phyloP scores from a whole-genome alignment of 768 basidiomycete species.

The Hygrophoropsis aurantiaca region DNA sequence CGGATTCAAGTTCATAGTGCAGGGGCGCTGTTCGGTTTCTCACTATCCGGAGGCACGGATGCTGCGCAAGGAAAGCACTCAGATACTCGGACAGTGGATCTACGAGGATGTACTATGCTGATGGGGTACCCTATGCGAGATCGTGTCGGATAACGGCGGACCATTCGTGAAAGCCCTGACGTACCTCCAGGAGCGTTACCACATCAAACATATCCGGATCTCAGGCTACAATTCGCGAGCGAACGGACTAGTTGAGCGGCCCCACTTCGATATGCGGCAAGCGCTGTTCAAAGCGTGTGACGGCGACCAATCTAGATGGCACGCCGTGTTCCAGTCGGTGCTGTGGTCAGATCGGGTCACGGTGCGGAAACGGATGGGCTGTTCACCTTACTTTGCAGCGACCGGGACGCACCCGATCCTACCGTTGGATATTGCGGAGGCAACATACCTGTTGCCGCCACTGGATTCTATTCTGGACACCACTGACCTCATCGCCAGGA shows the following conservation, averaged over 20 bases:
- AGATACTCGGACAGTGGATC: conserved; percentile 10
- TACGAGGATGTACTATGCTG: conserved; percentile 20
- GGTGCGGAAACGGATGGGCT: conserved; percentile 19
- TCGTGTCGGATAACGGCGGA: conserved; percentile 20
- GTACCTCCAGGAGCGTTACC: conserved; percentile 13
- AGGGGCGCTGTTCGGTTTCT: not conserved
- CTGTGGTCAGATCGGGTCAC: conserved; percentile 26
- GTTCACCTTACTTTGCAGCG: conserved; percentile 30
- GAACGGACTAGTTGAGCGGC: conserved; percentile 35
- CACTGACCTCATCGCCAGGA: not conserved
- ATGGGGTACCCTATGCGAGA: conserved; percentile 10
- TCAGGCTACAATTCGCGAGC: conserved; percentile 40
- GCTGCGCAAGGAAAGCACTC: conserved; percentile 20
- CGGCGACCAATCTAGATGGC: conserved; percentile 21
- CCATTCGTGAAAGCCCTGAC: conserved; percentile 7
- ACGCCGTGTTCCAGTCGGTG: conserved; percentile 7
- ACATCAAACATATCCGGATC: conserved; percentile 37
- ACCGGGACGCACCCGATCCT: conserved; percentile 31
- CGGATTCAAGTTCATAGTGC: conserved; percentile 17
- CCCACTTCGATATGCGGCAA: conserved; percentile 28
- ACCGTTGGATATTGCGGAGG: conserved; percentile 29
- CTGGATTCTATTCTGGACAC: not conserved
- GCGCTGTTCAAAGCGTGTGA: conserved; percentile 29
- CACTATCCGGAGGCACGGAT: conserved; percentile 27
- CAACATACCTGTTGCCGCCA: conserved; percentile 12